phyloP scores from a whole-genome alignment of 1,139 yeast genomes.

The Candida sp. region DNA sequence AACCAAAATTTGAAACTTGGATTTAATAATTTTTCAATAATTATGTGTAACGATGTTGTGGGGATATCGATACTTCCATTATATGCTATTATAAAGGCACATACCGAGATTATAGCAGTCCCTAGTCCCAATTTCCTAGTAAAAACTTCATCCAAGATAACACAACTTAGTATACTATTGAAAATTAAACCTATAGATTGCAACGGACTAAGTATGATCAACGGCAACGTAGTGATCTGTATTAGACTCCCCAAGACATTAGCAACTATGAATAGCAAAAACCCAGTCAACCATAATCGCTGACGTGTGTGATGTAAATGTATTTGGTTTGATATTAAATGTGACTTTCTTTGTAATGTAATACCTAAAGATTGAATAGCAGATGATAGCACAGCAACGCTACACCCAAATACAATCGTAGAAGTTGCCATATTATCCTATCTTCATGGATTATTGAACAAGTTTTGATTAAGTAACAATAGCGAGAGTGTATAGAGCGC shows the following conservation, averaged over 20 bases:
- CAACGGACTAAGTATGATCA: slow-evolving; percentile 75
- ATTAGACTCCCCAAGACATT: slow-evolving; percentile 80
- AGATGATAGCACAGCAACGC: slow-evolving; percentile 74
- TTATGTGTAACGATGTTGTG: slow-evolving; percentile 19
- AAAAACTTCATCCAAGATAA: slow-evolving; percentile 67
- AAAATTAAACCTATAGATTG: slow-evolving; percentile 88
- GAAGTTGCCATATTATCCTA: slow-evolving; percentile 9
- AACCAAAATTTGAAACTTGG: slow-evolving; percentile 38
- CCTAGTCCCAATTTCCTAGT: slow-evolving; percentile 58
- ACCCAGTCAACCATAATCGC: slow-evolving; percentile 72
- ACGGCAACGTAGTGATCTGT: slow-evolving; percentile 80
- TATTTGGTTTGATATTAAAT: slow-evolving; percentile 33
- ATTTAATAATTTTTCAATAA: slow-evolving; percentile 22
- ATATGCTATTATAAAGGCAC: slow-evolving; percentile 79
- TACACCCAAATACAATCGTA: slow-evolving; percentile 53
- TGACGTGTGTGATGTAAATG: slow-evolving; percentile 23
- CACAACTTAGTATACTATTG: slow-evolving; percentile 69
- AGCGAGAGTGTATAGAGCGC: not conserved
- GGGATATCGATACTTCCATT: slow-evolving; percentile 43
- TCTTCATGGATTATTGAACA: not conserved
- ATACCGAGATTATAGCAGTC: slow-evolving; percentile 64
- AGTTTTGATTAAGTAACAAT: not conserved
- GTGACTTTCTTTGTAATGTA: slow-evolving; percentile 81
- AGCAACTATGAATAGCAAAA: slow-evolving; percentile 65
- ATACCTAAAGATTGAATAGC: slow-evolving; percentile 83